Conservation (phyloP, 139 green algal genomes). For the Coccomyxa sp. region DNA sequence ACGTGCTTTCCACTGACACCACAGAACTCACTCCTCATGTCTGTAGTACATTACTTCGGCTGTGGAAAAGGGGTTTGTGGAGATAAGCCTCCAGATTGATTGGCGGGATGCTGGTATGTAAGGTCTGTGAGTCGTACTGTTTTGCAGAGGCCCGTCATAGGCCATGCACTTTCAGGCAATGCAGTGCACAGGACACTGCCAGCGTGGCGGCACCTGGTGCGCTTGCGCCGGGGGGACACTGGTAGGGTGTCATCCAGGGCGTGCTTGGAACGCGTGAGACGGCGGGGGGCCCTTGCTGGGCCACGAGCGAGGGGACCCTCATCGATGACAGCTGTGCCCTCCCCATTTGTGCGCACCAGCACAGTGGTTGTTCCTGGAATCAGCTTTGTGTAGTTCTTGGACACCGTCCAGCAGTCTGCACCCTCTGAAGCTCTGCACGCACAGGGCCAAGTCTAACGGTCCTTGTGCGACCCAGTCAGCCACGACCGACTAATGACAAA, state of each 20-base stretch:
- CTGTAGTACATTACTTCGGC: too few species aligned
- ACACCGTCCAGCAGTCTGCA: slow-evolving; percentile 19
- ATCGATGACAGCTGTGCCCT: slow-evolving; percentile 3
- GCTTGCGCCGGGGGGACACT: slow-evolving; percentile 5
- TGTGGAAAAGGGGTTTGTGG: too few species aligned
- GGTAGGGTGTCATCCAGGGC: neutral
- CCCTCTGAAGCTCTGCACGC: slow-evolving; percentile 16
- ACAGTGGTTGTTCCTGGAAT: slow-evolving; percentile 22
- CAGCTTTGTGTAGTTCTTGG: neutral
- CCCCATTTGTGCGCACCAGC: slow-evolving; percentile 16
- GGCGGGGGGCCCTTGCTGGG: neutral
- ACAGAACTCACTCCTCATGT: too few species aligned
- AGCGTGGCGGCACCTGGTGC: slow-evolving; percentile 8
- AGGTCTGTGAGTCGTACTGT: too few species aligned
- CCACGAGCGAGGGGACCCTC: slow-evolving; percentile 3
- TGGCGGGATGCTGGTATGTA: too few species aligned
- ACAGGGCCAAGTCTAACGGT: too few species aligned
- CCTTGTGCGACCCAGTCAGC: too few species aligned
- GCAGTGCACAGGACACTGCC: too few species aligned
- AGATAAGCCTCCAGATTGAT: too few species aligned
- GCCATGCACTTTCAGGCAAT: too few species aligned
- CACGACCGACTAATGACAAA: neutral
- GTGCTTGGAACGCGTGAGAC: slow-evolving; percentile 4
- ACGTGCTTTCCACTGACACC: too few species aligned
- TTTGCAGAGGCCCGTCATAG: too few species aligned